phyloP scores from a whole-genome alignment of 2,329 filamentous ascomycete genomes.

The Pezizomycotina sp. region DNA sequence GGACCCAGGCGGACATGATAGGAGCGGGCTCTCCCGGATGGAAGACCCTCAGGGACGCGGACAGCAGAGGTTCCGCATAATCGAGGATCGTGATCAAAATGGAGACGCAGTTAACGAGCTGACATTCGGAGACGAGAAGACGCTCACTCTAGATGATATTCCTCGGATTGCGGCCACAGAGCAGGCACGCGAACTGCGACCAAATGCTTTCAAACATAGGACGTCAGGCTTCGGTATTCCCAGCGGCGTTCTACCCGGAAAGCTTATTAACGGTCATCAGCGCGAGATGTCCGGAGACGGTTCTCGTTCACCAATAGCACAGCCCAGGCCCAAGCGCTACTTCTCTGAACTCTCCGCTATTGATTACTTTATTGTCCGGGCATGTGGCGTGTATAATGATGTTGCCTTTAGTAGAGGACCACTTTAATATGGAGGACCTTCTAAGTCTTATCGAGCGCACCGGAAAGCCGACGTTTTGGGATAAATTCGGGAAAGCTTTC shows the following conservation, averaged over 20 bases:
- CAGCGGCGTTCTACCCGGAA: conserved; percentile 41
- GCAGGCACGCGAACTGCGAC: conserved; percentile 77
- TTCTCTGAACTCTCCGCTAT: conserved; percentile 91
- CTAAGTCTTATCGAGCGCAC: conserved; percentile 82
- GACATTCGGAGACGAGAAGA: conserved; percentile 79
- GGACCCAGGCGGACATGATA: conserved; percentile 51
- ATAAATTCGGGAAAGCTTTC: conserved; percentile 92
- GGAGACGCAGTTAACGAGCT: conserved; percentile 57
- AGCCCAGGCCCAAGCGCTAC: conserved; percentile 49
- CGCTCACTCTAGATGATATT: conserved; percentile 87
- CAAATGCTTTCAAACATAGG: conserved; percentile 60
- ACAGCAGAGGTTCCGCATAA: conserved; percentile 53
- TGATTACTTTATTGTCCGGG: conserved; percentile 92
- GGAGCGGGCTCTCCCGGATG: conserved; percentile 54
- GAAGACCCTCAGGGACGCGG: conserved; percentile 32
- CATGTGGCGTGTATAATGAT: conserved; percentile 90
- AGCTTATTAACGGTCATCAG: conserved; percentile 52
- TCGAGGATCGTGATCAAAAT: conserved; percentile 57
- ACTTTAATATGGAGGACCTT: conserved; percentile 88
- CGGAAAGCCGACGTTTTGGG: conserved; percentile 85
- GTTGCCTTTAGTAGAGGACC: conserved; percentile 74
- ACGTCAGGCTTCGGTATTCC: conserved; percentile 15
- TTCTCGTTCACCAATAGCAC: conserved; percentile 39
- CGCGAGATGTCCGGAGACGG: conserved; percentile 46
- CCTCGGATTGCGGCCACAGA: conserved; percentile 89